These are phyloP conservation scores for Lipomyces chichibuensis DNA, from an alignment of 805 yeast species.

Conservation along the genomic window DNA sequence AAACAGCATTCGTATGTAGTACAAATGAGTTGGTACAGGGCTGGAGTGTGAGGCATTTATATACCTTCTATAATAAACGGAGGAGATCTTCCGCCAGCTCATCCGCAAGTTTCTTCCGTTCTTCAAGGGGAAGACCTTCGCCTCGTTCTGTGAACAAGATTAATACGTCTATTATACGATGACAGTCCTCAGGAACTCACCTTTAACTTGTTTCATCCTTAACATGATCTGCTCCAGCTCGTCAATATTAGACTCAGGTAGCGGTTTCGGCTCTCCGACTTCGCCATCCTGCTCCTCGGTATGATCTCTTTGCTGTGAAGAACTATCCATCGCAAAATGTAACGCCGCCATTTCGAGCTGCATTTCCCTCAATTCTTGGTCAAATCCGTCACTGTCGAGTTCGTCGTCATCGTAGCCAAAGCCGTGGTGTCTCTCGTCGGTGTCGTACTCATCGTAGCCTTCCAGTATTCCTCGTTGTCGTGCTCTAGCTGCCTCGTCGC, in stretches of 20 bases:
- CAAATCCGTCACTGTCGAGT: conserved; percentile 24
- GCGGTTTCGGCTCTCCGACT: conserved; percentile 19
- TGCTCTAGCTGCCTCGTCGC: not conserved
- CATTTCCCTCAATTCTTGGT: conserved; percentile 31
- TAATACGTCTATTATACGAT: not conserved
- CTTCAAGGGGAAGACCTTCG: conserved; percentile 37
- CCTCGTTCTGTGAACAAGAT: conserved; percentile 24
- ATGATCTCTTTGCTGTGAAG: conserved; percentile 8
- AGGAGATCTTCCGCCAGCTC: conserved; percentile 43
- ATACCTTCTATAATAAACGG: conserved; percentile 14
- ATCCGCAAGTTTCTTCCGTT: conserved; percentile 43
- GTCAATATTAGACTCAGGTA: conserved; percentile 34
- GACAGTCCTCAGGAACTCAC: conserved; percentile 15
- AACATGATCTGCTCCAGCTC: conserved; percentile 41
- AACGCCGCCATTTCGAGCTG: conserved; percentile 36
- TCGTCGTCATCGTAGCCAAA: conserved; percentile 26
- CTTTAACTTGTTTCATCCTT: conserved; percentile 39
- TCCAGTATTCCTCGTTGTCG: not conserved
- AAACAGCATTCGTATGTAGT: not conserved
- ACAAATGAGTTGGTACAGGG: not conserved
- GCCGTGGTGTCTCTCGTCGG: not conserved
- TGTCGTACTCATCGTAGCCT: conserved; percentile 16
- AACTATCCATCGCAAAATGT: conserved; percentile 26
- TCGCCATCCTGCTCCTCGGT: conserved; percentile 12
- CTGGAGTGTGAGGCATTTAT: not conserved